Conservation (phyloP, 2,329 filamentous ascomycete species). For the Aspergillus phoenicis region DNA sequence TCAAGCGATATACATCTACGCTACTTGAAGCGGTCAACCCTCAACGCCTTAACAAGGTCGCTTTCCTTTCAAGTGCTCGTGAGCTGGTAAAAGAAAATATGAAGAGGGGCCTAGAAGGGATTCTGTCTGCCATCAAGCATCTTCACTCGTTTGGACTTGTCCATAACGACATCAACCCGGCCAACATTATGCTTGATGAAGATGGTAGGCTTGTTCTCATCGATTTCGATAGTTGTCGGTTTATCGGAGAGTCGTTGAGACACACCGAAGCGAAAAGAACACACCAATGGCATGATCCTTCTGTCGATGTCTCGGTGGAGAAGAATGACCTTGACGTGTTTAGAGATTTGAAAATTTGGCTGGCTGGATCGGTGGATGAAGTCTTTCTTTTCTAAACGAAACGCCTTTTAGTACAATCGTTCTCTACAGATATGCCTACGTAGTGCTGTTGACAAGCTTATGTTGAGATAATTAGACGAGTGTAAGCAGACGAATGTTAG, state of each 20-base stretch:
- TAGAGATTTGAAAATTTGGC: slow-evolving; percentile 17
- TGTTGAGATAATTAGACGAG: too few species aligned
- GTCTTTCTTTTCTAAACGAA: background rate
- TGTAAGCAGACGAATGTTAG: too few species aligned
- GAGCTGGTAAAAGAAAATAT: slow-evolving; percentile 20
- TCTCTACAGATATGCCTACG: too few species aligned
- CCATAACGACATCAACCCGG: slow-evolving; percentile 35
- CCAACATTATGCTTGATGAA: slow-evolving; percentile 35
- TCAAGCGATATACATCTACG: slow-evolving; percentile 26
- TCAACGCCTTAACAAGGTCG: slow-evolving; percentile 17
- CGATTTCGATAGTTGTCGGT: slow-evolving; percentile 35
- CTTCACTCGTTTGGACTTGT: slow-evolving; percentile 32
- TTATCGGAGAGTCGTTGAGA: slow-evolving; percentile 23
- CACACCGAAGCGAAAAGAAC: slow-evolving; percentile 23
- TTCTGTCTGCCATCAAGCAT: slow-evolving; percentile 32
- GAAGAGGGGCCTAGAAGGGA: slow-evolving; percentile 19
- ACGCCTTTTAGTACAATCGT: too few species aligned
- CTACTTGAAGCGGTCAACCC: slow-evolving; percentile 29
- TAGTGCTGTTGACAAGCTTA: too few species aligned
- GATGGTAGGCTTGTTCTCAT: slow-evolving; percentile 28
- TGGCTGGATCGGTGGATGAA: slow-evolving; percentile 17
- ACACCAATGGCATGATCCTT: slow-evolving; percentile 22
- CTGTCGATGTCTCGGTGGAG: slow-evolving; percentile 18
- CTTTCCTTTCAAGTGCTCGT: slow-evolving; percentile 24
- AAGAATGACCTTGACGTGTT: slow-evolving; percentile 27